Conservation (phyloP, 768 basidiomycete species). For the Boletus reticuloceps region DNA sequence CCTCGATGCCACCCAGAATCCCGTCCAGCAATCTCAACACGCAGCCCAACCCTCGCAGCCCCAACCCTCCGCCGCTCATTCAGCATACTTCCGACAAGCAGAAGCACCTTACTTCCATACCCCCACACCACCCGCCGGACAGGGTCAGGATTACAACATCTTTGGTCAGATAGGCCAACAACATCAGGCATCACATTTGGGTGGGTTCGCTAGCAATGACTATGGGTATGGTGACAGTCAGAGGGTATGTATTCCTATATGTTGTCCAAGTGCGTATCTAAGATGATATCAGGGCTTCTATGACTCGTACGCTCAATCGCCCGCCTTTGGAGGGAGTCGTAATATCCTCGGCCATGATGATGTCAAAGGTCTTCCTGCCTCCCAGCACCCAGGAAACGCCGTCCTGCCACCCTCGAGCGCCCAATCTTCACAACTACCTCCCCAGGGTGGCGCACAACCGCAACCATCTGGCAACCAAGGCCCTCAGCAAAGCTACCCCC, state of each 20-base stretch:
- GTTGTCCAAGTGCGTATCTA: conserved; percentile 1
- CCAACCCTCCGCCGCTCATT: conserved; percentile 61
- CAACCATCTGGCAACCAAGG: conserved; percentile 61
- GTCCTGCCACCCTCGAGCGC: conserved; percentile 52
- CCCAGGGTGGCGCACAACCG: conserved; percentile 48
- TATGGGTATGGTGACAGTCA: conserved; percentile 69
- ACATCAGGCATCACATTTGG: conserved; percentile 49
- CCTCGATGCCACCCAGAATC: conserved; percentile 55
- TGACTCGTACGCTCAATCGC: conserved; percentile 66
- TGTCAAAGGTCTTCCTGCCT: conserved; percentile 62
- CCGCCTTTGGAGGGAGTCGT: conserved; percentile 58
- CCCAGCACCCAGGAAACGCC: conserved; percentile 51
- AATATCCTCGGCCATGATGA: conserved; percentile 73
- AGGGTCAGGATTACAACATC: conserved; percentile 58
- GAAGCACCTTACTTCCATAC: conserved; percentile 76
- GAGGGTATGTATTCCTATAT: conserved; percentile 45
- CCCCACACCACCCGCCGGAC: conserved; percentile 69
- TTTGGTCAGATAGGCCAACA: conserved; percentile 64
- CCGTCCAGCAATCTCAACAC: conserved; percentile 43
- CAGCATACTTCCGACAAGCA: conserved; percentile 64
- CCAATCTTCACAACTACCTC: conserved; percentile 52
- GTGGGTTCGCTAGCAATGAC: conserved; percentile 59
- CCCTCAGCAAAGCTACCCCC: conserved; percentile 64
- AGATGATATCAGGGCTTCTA: conserved; percentile 61
- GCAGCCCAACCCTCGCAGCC: conserved; percentile 31